These are phyloP conservation scores for Penicillium cosmopolitanum DNA, from an alignment of 495 filamentous ascomycete genomes.

Conservation along the genomic window DNA sequence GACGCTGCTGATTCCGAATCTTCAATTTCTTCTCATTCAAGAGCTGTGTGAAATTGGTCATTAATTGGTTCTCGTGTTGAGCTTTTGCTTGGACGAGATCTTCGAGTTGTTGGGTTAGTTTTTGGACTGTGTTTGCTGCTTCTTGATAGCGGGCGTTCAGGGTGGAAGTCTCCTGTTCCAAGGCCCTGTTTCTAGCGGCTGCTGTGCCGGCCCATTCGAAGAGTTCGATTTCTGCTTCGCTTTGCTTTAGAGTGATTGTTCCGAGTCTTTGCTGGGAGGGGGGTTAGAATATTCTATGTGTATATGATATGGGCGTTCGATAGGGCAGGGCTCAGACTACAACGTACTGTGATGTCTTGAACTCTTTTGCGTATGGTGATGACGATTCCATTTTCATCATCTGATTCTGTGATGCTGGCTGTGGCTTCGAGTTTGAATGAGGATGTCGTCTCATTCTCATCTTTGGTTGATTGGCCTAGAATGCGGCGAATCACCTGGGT, in stretches of 20 bases:
- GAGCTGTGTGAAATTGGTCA: constrained; percentile 71
- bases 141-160: constrained; percentile 48
- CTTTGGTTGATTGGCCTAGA: constrained; percentile 28
- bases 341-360: constrained; percentile 57
- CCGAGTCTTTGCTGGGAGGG: constrained; percentile 68
- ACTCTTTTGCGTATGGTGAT: constrained; percentile 61
- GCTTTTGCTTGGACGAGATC: constrained; percentile 68
- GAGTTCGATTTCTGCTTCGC: constrained; percentile 67
- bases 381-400: constrained; percentile 42
- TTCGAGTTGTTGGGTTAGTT: constrained; percentile 60
- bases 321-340: no score
- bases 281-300: constrained; percentile 7
- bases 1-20: constrained; percentile 77
- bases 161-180: constrained; percentile 48
- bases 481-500: constrained; percentile 46
- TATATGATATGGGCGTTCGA: no score
- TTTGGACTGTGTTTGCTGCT: constrained; percentile 52
- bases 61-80: constrained; percentile 69
- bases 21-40: constrained; percentile 92
- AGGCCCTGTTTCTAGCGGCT: constrained; percentile 40
- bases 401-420: constrained; percentile 34
- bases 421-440: constrained; percentile 38
- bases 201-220: constrained; percentile 73
- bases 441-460: constrained; percentile 17
- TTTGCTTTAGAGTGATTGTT: constrained; percentile 59